Evolutionary conservation across 169 alveolate species (phyloP).

Genomic region (Perkinsus olseni): DNA sequence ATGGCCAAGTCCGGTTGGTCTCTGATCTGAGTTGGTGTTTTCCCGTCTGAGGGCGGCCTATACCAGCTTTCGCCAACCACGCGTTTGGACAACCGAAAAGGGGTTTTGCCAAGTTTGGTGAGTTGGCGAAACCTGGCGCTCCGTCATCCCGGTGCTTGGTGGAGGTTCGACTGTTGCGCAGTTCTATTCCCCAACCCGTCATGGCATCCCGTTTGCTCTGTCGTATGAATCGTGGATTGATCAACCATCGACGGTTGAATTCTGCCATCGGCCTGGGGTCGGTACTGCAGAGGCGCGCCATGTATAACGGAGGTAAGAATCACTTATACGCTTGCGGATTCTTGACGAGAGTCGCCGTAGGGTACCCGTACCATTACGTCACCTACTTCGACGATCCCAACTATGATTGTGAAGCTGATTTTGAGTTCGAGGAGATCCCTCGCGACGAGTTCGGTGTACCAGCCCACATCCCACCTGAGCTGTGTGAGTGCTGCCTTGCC

Average conservation of each 20-base stretch:
- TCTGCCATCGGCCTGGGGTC: neutral
- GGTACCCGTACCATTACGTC: neutral
- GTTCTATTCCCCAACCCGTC: neutral
- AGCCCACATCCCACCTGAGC: conserved; percentile 40
- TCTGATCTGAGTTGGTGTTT: too few species aligned
- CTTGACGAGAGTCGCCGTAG: neutral
- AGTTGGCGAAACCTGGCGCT: too few species aligned
- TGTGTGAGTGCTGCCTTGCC: neutral
- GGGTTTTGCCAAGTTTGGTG: too few species aligned
- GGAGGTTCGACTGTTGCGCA: too few species aligned
- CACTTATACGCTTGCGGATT: neutral
- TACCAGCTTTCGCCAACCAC: too few species aligned
- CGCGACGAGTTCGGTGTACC: conserved; percentile 24
- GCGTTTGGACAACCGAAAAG: too few species aligned
- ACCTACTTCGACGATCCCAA: neutral
- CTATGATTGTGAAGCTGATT: neutral
- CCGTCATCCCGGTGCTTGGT: too few species aligned
- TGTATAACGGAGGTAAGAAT: neutral
- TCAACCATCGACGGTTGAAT: neutral
- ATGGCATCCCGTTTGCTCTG: neutral
- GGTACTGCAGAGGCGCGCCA: neutral
- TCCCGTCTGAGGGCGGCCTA: too few species aligned
- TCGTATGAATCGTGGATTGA: neutral
- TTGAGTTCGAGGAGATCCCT: neutral
- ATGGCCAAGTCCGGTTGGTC: too few species aligned